phyloP scores from a whole-genome alignment of 345 rosid species.

The Cochlearia excelsa region DNA sequence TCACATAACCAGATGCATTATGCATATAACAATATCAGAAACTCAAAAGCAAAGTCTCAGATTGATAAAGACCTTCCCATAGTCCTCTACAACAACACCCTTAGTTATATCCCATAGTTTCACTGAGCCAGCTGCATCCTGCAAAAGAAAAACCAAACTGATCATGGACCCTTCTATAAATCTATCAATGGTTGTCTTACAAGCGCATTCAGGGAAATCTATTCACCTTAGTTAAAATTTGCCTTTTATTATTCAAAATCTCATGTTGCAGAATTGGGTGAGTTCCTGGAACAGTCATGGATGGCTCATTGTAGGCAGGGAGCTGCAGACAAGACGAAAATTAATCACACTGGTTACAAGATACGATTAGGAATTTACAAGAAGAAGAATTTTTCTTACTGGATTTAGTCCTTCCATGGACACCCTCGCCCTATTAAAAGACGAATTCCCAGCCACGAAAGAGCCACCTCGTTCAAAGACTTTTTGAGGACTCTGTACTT shows the following conservation, averaged over 20 bases:
- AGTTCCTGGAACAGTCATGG: slow-evolving; percentile 68
- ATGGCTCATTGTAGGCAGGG: slow-evolving; percentile 82
- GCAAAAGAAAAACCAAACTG: slow-evolving; percentile 32
- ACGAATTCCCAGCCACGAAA: slow-evolving; percentile 94
- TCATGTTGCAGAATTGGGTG: slow-evolving; percentile 95
- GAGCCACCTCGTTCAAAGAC: slow-evolving; percentile 86
- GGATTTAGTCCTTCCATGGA: slow-evolving; percentile 92
- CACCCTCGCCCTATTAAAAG: slow-evolving; percentile 93
- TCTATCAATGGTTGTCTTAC: slow-evolving; percentile 14
- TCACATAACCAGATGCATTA: neutral
- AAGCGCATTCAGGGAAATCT: slow-evolving; percentile 11
- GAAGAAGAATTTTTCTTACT: slow-evolving; percentile 47
- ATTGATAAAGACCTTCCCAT: slow-evolving; percentile 65
- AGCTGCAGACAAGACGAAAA: slow-evolving; percentile 45
- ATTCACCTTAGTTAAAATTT: slow-evolving; percentile 89
- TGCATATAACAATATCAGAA: slow-evolving; percentile 9
- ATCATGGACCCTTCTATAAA: slow-evolving; percentile 10
- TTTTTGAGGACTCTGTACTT: slow-evolving; percentile 80
- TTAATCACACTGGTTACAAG: slow-evolving; percentile 18
- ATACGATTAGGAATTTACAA: slow-evolving; percentile 8
- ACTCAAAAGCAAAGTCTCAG: slow-evolving; percentile 6
- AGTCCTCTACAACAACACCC: slow-evolving; percentile 86
- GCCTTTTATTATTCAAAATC: slow-evolving; percentile 91
- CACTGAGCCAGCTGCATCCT: slow-evolving; percentile 90
- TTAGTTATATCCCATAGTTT: slow-evolving; percentile 95